A percentile compares a stretch with the other conserved stretches of the same genome.
Evolutionary conservation across 2,329 filamentous ascomycete species (phyloP).

Genomic region (Talaromyces verruculosus): DNA sequence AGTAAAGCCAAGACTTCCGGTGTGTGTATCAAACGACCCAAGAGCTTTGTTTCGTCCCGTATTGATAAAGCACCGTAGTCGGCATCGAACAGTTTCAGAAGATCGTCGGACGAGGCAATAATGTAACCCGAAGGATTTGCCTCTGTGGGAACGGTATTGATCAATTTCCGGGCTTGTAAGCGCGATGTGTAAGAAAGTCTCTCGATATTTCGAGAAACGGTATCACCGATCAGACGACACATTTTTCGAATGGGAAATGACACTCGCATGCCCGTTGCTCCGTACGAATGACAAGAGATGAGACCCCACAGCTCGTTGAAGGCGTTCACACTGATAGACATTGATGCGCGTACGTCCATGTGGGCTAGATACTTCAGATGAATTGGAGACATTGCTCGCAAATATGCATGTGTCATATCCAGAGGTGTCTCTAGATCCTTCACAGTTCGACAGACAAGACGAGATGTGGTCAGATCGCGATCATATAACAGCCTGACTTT

Average conservation of each 20-base stretch:
- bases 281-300: conserved; percentile 83
- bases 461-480: conserved; percentile 73
- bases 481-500: conserved; percentile 87
- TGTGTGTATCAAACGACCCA: conserved; percentile 71
- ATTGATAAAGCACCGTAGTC: conserved; percentile 86
- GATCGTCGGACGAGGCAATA: conserved; percentile 81
- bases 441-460: conserved; percentile 74
- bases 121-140: conserved; percentile 87
- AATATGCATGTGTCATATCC: conserved; percentile 80
- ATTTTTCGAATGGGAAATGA: conserved; percentile 90
- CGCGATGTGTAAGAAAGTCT: conserved; percentile 81
- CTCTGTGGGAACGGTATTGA: conserved; percentile 78
- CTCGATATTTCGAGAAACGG: conserved; percentile 83
- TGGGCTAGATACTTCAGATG: conserved; percentile 83
- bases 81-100: conserved; percentile 79
- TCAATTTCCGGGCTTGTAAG: conserved; percentile 81
- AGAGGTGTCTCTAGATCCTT: conserved; percentile 73
- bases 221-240: conserved; percentile 84
- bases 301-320: conserved; percentile 85
- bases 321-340: conserved; percentile 90
- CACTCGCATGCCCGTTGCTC: conserved; percentile 76
- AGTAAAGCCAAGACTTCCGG: conserved; percentile 82
- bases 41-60: conserved; percentile 80
- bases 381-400: conserved; percentile 87
- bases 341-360: conserved; percentile 89